Base-by-base conservation (phyloP, 208 protist species). In the Trypanosoma cruzi region DNA sequence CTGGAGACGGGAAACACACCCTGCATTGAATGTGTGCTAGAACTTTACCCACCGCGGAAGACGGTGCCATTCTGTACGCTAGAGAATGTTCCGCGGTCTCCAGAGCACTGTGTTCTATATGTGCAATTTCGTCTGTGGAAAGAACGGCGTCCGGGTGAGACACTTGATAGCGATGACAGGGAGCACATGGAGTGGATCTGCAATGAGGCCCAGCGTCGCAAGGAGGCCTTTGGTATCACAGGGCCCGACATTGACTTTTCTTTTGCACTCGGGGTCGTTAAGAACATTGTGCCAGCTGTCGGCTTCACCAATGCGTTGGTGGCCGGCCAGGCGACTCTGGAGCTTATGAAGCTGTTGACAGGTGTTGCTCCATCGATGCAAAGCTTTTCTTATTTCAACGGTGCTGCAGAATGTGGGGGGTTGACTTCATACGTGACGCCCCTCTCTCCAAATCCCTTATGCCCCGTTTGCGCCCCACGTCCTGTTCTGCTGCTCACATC, bases 231-330 rank as follows among this genome's bases (percentile, higher is more conserved):
- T 76, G 82, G 86, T 66, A 99, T 99, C 66, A 60, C 54, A 24
- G 98, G 97, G 20, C 48, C 83, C 11, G 88, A 94, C 26, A 98
- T 97, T 37, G 77, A 90, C 42, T 90, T 89, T 14, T 54, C 74
- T 18, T 94, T 98, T 36, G 94, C 93, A 13, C 80, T 96, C 63
- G 97, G 97, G 54, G 98, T 99, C 0, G 81, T 99, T 11, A 99
- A 99, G 73, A 98, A 99, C 65, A 99, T 99, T 61, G 98, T 99
- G 68, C 99, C 99, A 2, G 98, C 98, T 0, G 98, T 99, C 32
- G 97, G 98, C 36, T 98, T 98, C 46, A 99, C 98, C 31, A 99
- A 99, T 76, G 97, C 98, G 24, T 86, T 99, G 44, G 94, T 99
- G 24, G 91, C 97, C 14, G 91, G 89, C 20, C 84, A 92, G 32